Evolutionary conservation across 2,329 filamentous ascomycete species (phyloP), one percentile per base, ranked within the genome.

Genomic region (Aspergillus sp.): DNA sequence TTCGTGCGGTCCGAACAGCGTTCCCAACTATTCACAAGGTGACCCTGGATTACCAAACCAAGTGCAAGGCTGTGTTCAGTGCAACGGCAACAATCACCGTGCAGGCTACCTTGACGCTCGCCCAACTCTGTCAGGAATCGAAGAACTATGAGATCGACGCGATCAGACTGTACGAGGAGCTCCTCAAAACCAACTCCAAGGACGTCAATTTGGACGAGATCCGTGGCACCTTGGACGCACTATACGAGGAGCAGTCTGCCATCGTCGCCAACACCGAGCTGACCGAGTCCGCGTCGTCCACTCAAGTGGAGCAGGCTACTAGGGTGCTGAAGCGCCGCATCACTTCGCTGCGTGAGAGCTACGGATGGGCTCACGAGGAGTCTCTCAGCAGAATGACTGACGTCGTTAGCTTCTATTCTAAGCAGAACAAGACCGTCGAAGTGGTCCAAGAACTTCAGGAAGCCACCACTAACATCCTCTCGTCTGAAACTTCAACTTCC

Each of bases 311-410:
- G 5, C 67, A 65, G 19, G 71, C 68, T 5, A 64, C 72, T 27
- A 66, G 58, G n/a, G 61, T 75, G 12, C 62, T 73, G 17, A 66
- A 57, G 19, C 68, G 71, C 51, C 73, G 73, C 5, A 64, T 73
- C 33, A 62, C 60, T 0, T 63, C 64, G 4, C 57, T 70, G 2
- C 73, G 71, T 8, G 60, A 72, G 50, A 68, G 61, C 8, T 66
- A 76, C 37, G 73, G 73, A 6, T 78, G 74, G 70, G 73, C 73
- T 5, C 73, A 77, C 37, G 72, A 75, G 58, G 72, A 74, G 59
- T 72, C 73, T 4, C 65, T 79, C 5, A 64, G 67, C 4, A 67
- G 73, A 56, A 64, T 77, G 61, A 66, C 70, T 34, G 70, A 77
- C 59, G 64, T 78, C 5, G 66, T 75, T 5, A 63, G 57, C 7